A percentile compares a stretch with the other conserved stretches of the same genome.
Conservation (phyloP, 495 filamentous ascomycete genomes). For the Lasiosphaeris hirsuta region DNA sequence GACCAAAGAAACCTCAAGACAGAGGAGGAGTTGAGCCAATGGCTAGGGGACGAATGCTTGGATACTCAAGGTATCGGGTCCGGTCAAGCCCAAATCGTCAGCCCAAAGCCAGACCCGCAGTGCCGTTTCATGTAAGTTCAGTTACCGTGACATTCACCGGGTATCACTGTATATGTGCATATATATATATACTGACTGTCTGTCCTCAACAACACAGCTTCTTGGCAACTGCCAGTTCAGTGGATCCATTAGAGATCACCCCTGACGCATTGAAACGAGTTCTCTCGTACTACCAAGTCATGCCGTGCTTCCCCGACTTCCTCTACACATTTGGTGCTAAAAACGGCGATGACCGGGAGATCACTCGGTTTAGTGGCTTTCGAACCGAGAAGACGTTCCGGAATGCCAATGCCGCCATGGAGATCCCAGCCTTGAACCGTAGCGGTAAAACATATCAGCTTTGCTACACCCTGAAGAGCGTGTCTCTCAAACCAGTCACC, state of each 20-base stretch:
- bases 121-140: slow-evolving; percentile 1
- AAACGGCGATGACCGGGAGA: slow-evolving; percentile 4
- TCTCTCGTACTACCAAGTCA: neutral
- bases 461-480: slow-evolving; percentile 3
- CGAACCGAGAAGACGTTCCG: slow-evolving; percentile 3
- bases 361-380: slow-evolving; percentile 1
- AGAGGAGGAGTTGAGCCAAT: neutral
- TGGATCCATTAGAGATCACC: neutral
- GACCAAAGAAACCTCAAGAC: neutral
- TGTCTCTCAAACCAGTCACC: neutral
- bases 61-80: neutral
- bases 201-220: neutral
- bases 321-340: slow-evolving; percentile 1
- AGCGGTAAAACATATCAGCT: slow-evolving; percentile 7
- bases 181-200: neutral
- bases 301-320: neutral
- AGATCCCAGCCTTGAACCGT: neutral
- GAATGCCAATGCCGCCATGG: neutral
- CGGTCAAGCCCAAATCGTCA: neutral
- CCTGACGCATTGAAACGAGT: neutral
- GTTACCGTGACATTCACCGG: too few species aligned
- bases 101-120: slow-evolving; percentile 1
- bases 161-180: too few species aligned
- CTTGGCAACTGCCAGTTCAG: neutral
- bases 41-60: neutral